phyloP scores from a whole-genome alignment of 352 stramenopile species.

The Phytopythium delawarense region DNA sequence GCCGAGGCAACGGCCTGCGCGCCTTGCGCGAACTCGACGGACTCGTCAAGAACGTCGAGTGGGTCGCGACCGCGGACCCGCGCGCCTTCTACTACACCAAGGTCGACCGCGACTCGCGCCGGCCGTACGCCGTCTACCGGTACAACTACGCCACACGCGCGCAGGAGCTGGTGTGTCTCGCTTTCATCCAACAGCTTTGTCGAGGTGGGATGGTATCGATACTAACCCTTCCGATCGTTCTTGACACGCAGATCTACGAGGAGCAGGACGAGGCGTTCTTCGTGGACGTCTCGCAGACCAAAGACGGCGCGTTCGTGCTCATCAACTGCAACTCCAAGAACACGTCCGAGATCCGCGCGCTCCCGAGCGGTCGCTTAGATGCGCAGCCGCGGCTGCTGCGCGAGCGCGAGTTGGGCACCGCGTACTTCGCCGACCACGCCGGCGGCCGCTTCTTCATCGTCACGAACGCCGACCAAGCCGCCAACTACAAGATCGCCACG shows the following conservation, averaged over 20 bases:
- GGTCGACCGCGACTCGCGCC: conserved; percentile 46
- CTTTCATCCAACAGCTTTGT: neutral
- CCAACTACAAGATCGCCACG: conserved; percentile 76
- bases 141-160: conserved; percentile 43
- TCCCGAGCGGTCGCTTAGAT: conserved; percentile 19
- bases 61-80: conserved; percentile 20
- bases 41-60: conserved; percentile 71
- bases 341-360: conserved; percentile 77
- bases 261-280: conserved; percentile 76
- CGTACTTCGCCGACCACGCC: conserved; percentile 86
- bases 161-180: conserved; percentile 45
- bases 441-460: conserved; percentile 70
- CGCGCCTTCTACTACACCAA: conserved; percentile 71
- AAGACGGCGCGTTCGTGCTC: conserved; percentile 73
- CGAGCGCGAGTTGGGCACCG: conserved; percentile 41
- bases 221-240: neutral
- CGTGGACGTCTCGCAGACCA: conserved; percentile 81
- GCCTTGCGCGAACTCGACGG: conserved; percentile 27
- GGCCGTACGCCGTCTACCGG: conserved; percentile 58
- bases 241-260: conserved; percentile 50
- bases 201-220: neutral
- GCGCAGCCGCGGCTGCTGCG: conserved; percentile 43
- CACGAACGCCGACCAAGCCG: conserved; percentile 65
- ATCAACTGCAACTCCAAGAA: conserved; percentile 89
- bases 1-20: conserved; percentile 2